Percentiles rank a stretch among this genome's conserved stretches.
phyloP scores from a whole-genome alignment of 768 basidiomycete genomes.

The Termitomyces bulborhizus region DNA sequence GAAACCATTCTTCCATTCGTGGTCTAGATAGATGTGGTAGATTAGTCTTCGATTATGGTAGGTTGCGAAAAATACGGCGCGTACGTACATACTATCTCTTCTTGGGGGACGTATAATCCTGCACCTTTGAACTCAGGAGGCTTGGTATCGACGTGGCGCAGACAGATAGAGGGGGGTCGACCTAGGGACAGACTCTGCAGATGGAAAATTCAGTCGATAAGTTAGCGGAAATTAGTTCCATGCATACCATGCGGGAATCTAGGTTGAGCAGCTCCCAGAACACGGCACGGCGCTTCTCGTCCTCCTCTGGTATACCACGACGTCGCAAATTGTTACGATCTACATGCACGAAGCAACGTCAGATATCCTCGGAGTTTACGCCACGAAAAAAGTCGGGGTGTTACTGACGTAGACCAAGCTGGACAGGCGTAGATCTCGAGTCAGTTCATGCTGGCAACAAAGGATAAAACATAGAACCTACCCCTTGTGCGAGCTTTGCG shows the following conservation, averaged over 20 bases:
- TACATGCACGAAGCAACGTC: constrained; percentile 20
- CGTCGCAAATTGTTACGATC: constrained; percentile 63
- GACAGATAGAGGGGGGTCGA: constrained; percentile 61
- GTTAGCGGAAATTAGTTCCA: not conserved
- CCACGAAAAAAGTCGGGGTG: constrained; percentile 3
- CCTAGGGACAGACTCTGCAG: constrained; percentile 62
- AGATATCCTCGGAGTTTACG: not conserved
- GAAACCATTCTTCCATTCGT: constrained; percentile 67
- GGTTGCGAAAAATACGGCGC: not conserved
- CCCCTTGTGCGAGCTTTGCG: constrained; percentile 67
- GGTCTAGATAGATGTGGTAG: constrained; percentile 45
- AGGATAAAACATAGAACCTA: constrained; percentile 18
- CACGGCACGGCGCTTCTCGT: constrained; percentile 60
- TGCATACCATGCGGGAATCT: constrained; percentile 57
- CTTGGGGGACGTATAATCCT: constrained; percentile 40
- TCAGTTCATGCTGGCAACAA: constrained; percentile 7
- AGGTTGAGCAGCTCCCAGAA: constrained; percentile 74
- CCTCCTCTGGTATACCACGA: constrained; percentile 66
- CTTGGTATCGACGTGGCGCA: constrained; percentile 60
- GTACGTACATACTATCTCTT: constrained; percentile 45
- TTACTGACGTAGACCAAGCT: constrained; percentile 65
- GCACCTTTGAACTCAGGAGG: constrained; percentile 44
- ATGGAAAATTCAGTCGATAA: not conserved
- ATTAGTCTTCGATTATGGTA: not conserved
- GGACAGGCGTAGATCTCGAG: constrained; percentile 7